Conservation (phyloP, 2,329 filamentous ascomycete species). For the Fusarium equiseti region DNA sequence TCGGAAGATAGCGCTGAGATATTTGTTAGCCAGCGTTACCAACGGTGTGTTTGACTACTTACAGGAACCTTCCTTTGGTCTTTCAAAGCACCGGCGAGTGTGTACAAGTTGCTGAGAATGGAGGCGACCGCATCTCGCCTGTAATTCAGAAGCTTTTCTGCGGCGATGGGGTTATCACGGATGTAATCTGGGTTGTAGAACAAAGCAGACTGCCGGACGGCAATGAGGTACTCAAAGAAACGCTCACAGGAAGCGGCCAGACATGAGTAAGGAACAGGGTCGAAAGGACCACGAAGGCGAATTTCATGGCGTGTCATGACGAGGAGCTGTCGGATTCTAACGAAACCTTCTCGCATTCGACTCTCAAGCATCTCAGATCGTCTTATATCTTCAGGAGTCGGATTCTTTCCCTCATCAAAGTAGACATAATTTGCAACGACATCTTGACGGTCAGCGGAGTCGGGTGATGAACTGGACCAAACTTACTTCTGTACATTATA, state of each 20-base stretch:
- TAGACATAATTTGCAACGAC: constrained; percentile 70
- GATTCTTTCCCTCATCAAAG: constrained; percentile 66
- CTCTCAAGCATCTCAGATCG: constrained; percentile 70
- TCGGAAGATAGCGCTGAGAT: constrained; percentile 65
- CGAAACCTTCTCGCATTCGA: constrained; percentile 69
- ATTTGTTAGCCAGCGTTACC: constrained; percentile 5
- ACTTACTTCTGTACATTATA: constrained; percentile 66
- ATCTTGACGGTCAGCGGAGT: constrained; percentile 46
- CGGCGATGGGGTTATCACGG: constrained; percentile 62
- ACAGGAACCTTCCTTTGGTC: constrained; percentile 63
- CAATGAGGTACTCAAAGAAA: constrained; percentile 70
- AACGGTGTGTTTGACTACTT: constrained; percentile 29
- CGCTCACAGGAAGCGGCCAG: constrained; percentile 67
- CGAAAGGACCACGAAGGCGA: constrained; percentile 68
- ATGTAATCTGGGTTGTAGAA: constrained; percentile 68
- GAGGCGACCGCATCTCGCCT: constrained; percentile 69
- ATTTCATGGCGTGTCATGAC: constrained; percentile 70
- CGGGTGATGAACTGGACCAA: background rate
- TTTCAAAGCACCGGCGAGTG: constrained; percentile 67
- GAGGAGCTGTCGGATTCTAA: constrained; percentile 67
- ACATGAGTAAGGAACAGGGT: constrained; percentile 67
- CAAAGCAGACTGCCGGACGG: constrained; percentile 68
- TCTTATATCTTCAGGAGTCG: constrained; percentile 63
- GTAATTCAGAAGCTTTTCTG: constrained; percentile 61
- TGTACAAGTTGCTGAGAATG: constrained; percentile 69